Evolutionary conservation across 805 yeast species (phyloP).

Genomic region (Ogataea trehaloabstinens): DNA sequence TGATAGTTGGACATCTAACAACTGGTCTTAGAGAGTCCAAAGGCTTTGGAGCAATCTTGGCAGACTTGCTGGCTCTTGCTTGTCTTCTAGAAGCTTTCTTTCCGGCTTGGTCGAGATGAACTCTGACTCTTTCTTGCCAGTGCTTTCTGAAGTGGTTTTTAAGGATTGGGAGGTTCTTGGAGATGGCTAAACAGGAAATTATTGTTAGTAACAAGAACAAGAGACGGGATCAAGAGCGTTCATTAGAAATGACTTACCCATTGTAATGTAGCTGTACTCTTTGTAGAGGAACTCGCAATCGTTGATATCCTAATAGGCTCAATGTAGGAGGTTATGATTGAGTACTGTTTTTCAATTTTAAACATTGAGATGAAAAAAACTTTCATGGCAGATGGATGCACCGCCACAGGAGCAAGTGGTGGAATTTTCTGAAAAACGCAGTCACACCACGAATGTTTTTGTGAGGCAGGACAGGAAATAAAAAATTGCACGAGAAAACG

Average conservation of each 20-base stretch:
- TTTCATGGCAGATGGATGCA: too few species aligned
- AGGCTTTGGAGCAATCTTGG: constrained; percentile 96
- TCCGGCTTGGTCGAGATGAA: constrained; percentile 99
- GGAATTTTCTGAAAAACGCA: too few species aligned
- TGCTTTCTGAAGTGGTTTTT: constrained; percentile 99
- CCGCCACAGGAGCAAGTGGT: too few species aligned
- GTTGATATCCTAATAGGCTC: too few species aligned
- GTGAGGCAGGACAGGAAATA: too few species aligned
- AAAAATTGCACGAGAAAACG: too few species aligned
- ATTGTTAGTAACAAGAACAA: constrained; percentile 1
- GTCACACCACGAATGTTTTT: too few species aligned
- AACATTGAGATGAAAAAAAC: too few species aligned
- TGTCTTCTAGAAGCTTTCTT: constrained; percentile 96
- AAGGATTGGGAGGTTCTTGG: constrained; percentile 98
- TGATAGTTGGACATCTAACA: constrained; percentile 98
- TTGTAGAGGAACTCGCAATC: too few species aligned
- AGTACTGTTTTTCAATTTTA: too few species aligned
- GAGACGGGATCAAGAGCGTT: too few species aligned
- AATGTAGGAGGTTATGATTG: too few species aligned
- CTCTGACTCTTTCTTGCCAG: constrained; percentile 99
- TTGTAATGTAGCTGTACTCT: constrained; percentile 15
- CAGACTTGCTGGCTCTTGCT: constrained; percentile 92
- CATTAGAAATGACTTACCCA: constrained; percentile 27
- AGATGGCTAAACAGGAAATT: constrained; percentile 93
- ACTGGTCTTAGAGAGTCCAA: constrained; percentile 94